Base-by-base conservation (phyloP, 371 early-diverging fungal genomes). In the Capillidium rhysosporum region DNA sequence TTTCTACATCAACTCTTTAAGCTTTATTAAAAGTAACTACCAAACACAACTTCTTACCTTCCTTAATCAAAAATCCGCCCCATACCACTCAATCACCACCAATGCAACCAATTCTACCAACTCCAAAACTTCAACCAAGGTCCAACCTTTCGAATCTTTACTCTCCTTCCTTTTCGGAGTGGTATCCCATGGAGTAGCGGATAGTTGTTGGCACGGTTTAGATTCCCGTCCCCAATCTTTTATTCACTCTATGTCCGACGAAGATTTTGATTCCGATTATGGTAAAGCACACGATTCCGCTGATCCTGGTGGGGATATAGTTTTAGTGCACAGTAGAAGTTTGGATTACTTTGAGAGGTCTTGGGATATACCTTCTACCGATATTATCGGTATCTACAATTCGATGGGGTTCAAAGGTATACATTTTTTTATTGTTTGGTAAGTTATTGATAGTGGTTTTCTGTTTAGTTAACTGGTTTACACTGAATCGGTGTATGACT, bases 141-240 rank as follows among this genome's bases (percentile, higher is more conserved):
- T 12, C 3, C 29, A 51, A 4, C 10, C 7, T 12, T 48, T 45
- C 16, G 51, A 79, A 75, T 76, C 68, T 3, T 57, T 89, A 26
- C 67, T 84, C 5, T 71, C 84, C 18, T 91, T 91, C 58, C 57
- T 87, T 1, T 79, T 87, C 62, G 88, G 86, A 23, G 65, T 77
- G 21, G 75, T 84, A 46, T 82, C 89, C 1, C 92, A 91, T 63
- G 82, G 79, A 26, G 70, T 82, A 31, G 79, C 86, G 0, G 92
- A 91, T 59, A 74, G 81, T 46, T 72, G 77, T 40, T 91, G 89
- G 89, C 92, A 91, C 63, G 78, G 82, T 12, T 57, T 89, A 16
- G 67, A 69, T 21, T 76, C 78, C 0, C 58, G 85, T 10, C 61
- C 65, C 0, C 71, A 75, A 31, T 87, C 89, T 9, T 78, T 91